Conservation (phyloP, 1,284 basidiomycete genomes). For the Rhodotorula sp. region DNA sequence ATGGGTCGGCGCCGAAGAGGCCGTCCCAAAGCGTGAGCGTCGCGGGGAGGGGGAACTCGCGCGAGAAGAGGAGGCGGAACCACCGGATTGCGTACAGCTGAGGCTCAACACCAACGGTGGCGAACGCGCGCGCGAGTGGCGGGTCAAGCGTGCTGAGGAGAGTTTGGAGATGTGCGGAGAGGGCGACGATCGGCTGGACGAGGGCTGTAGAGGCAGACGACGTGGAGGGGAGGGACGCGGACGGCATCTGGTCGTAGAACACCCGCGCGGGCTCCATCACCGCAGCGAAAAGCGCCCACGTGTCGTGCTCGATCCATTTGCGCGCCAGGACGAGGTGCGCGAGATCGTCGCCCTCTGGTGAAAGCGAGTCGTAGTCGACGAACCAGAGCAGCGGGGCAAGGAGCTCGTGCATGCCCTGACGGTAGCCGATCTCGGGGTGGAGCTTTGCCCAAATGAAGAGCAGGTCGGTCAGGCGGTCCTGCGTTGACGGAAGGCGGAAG, state of each 20-base stretch:
- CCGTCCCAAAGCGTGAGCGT: slow-evolving; percentile 85
- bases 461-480: slow-evolving; percentile 77
- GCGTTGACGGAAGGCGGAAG: slow-evolving; percentile 73
- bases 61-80: slow-evolving; percentile 83
- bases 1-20: slow-evolving; percentile 77
- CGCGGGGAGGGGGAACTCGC: slow-evolving; percentile 75
- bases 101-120: slow-evolving; percentile 79
- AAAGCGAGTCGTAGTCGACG: slow-evolving; percentile 75
- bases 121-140: slow-evolving; percentile 71
- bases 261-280: slow-evolving; percentile 73
- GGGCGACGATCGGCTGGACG: slow-evolving; percentile 75
- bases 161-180: slow-evolving; percentile 75
- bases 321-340: slow-evolving; percentile 59
- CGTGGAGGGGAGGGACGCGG: slow-evolving; percentile 45
- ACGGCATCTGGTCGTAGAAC: slow-evolving; percentile 85
- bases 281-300: slow-evolving; percentile 74
- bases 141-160: slow-evolving; percentile 78
- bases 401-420: slow-evolving; percentile 95
- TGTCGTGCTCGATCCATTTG: slow-evolving; percentile 74
- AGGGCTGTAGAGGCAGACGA: slow-evolving; percentile 58
- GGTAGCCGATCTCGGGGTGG: slow-evolving; percentile 78
- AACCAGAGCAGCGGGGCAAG: slow-evolving; percentile 80
- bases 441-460: slow-evolving; percentile 75
- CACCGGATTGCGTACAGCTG: slow-evolving; percentile 96
- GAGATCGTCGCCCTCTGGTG: slow-evolving; percentile 50